Base-by-base conservation (phyloP, 2,329 filamentous ascomycete species). In the Hyphodiscus sp. region DNA sequence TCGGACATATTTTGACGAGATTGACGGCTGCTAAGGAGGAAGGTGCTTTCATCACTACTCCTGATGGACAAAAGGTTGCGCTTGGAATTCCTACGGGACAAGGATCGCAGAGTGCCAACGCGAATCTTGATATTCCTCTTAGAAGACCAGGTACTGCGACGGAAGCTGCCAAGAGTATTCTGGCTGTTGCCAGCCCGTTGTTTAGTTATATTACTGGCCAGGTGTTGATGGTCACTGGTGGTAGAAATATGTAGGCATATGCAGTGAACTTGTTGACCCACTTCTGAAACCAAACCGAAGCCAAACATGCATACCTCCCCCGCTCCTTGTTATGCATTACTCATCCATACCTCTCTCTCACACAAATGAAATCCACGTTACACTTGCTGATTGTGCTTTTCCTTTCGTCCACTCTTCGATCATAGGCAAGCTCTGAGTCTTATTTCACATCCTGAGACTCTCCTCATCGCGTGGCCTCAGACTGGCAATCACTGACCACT, bases 201-300 rank as follows among this genome's bases (percentile, higher is more conserved):
- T 90, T 94, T 65, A 84, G 84, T 42, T 95, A 95, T 73, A 89
- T 95, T 3, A 86, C 80, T 58, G 90, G 91, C 0, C 89, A 95
- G 78, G 92, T 89, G 0, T 87, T 95, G 61, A 88, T 85, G 74
- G 89, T 94, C 50, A 94, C 89, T 5, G 90, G 89, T 15, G 89
- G 90, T 2, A 75, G 80, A 54, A 81, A 82, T 60, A 82, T 82
- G 74, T 83, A 65, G 52, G 15, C 16, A 38, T n/a, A 38, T 38
- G 11, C 11, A 38, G 13, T n/a, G 16, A 6, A n/a, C 16, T 6
- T 38, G 11, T 38, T 38, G 5, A 38, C 13, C 13, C 11, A 38
- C 33, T 38, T 10, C 11, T n/a, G 33, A 26, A 26, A 8, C 8
- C 23, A 26, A 3, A 26, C 11, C 11, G 33, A 26, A 26, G 23